Evolutionary conservation across 495 filamentous ascomycete species (phyloP).

Genomic region (Parachaetomium inaequale): DNA sequence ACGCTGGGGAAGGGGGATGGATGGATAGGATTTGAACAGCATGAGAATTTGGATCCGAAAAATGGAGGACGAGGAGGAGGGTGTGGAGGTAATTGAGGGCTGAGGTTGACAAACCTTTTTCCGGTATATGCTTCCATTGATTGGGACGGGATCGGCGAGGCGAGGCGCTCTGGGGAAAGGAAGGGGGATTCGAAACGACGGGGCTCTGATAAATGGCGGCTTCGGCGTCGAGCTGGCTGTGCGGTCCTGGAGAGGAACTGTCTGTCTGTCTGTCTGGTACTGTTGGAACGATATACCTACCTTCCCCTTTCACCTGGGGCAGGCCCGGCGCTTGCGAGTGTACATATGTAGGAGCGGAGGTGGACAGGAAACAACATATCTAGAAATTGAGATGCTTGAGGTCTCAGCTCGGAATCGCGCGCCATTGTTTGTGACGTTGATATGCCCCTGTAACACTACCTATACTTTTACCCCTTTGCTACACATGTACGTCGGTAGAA

Average conservation of each 20-base stretch:
- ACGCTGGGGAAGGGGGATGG: background rate
- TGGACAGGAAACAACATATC: background rate
- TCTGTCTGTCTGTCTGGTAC: background rate
- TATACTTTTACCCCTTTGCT: too few relatives aligned
- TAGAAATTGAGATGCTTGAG: background rate
- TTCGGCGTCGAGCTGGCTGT: conserved; percentile 4
- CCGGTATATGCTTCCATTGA: background rate
- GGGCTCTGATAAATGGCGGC: background rate
- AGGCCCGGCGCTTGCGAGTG: conserved; percentile 1
- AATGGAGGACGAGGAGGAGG: background rate
- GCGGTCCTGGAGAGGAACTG: background rate
- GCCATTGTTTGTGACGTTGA: background rate
- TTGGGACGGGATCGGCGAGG: background rate
- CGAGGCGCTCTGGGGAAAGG: background rate
- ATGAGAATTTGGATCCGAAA: conserved; percentile 8
- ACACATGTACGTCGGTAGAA: too few relatives aligned
- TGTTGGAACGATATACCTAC: background rate
- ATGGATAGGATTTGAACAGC: background rate
- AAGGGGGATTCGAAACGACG: background rate
- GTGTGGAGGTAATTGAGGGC: background rate
- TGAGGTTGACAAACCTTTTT: background rate
- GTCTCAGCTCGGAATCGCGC: background rate
- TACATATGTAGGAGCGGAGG: conserved; percentile 3
- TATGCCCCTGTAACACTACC: too few relatives aligned
- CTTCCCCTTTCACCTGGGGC: background rate